phyloP scores from a whole-genome alignment of 2,329 filamentous ascomycete genomes.

The Claviceps spartinae region DNA sequence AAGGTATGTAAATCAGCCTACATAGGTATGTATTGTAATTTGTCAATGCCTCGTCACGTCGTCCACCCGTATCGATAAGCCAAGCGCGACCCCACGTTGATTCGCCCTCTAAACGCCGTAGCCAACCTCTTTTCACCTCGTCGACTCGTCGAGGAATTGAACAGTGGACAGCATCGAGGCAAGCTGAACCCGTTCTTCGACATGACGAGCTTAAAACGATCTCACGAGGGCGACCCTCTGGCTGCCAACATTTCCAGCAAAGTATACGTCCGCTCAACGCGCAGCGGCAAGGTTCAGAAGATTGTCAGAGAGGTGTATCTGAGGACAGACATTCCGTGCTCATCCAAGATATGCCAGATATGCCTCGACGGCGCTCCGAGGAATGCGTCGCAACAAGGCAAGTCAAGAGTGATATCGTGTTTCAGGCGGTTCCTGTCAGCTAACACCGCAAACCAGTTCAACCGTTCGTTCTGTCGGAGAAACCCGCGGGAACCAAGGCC shows the following conservation, averaged over 20 bases:
- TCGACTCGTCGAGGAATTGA: constrained; percentile 1
- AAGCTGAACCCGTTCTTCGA: constrained; percentile 8
- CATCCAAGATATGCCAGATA: constrained; percentile 69
- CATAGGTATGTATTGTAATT: too few species aligned
- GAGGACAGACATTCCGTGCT: constrained; percentile 93
- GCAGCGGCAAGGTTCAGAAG: constrained; percentile 95
- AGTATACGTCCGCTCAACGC: constrained; percentile 86
- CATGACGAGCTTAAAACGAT: constrained; percentile 55
- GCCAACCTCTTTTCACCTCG: constrained; percentile 8
- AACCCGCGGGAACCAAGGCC: constrained; percentile 66
- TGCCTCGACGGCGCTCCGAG: constrained; percentile 65
- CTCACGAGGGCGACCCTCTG: constrained; percentile 35
- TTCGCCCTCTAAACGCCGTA: constrained; percentile 10
- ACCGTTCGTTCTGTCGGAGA: constrained; percentile 80
- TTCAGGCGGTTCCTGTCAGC: neutral
- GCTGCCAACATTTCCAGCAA: constrained; percentile 82
- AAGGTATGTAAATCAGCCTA: too few species aligned
- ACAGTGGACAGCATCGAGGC: constrained; percentile 3
- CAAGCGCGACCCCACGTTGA: constrained; percentile 12
- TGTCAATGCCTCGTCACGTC: neutral
- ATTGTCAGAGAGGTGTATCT: constrained; percentile 95
- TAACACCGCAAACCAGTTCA: constrained; percentile 36
- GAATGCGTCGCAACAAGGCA: constrained; percentile 67
- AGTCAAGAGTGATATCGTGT: constrained; percentile 11
- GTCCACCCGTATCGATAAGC: constrained; percentile 18